Base-by-base conservation (phyloP, 2,329 filamentous ascomycete species). In the Aspergillus piperis region DNA sequence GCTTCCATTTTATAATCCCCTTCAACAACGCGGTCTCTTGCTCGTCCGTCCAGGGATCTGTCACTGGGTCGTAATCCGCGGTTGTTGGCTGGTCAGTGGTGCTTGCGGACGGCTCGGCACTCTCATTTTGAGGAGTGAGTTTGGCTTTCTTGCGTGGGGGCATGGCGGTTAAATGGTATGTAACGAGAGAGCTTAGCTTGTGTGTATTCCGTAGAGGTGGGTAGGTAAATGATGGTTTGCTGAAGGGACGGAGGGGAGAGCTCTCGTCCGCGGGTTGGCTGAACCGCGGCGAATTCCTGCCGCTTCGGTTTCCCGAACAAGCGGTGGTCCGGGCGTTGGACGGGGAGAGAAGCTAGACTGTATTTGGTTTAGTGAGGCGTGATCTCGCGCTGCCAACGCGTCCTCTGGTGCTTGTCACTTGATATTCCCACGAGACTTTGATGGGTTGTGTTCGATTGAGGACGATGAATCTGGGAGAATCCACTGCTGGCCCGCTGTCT, bases 1-100 rank as follows among this genome's bases (percentile, higher is more conserved):
- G 95, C 74, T 99, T 99, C 90, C 91, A 96, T 72, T 88, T 86
- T 65, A 98, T 93, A 66, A 98, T 89, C 55, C 88, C 92, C 74
- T 97, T 97, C 79, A 96, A 92, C 0, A 99, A 83, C 42, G 92
- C 93, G 1, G 91, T 92, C 66, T 96, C 90, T 76, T 99, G 95
- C 71, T 97, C 94, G 70, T 96, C 93, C 3, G 92, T 97, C 95
- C 95, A 99, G 25, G 88, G 86, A 65, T 94, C 91, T 59, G 86
- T 85, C 52, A 85, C 75, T 3, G 82, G 71, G 62, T 87, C 79
- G 61, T 78, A 77, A 17, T 74, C 73, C n/a, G 75, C 11, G 32
- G 32, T 36, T 69, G 62, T 78, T 73, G 66, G 66, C 54, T 78
- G 72, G 63, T 66, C 62, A 42, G 70, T 66, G 10, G 73, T 72